phyloP scores from a whole-genome alignment of 371 early-diverging fungal species.

The Mucor circinelloides region DNA sequence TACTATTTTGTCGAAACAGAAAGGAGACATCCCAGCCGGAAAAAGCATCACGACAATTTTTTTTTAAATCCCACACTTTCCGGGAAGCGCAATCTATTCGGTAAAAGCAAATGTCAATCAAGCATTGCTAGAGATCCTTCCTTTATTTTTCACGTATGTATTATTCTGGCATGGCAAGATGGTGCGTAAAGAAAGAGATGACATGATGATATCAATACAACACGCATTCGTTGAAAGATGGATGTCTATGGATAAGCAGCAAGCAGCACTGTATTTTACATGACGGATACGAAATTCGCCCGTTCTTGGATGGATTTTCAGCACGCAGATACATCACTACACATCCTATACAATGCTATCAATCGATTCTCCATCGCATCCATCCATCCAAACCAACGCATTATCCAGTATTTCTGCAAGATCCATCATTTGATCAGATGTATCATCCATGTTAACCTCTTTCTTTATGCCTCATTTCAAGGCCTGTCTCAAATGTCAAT shows the following conservation, averaged over 20 bases:
- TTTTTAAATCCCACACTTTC: not conserved
- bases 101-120: constrained; percentile 18
- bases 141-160: constrained; percentile 35
- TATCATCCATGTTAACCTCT: not conserved
- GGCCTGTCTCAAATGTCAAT: too few species aligned
- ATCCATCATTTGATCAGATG: not conserved
- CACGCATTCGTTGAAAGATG: not conserved
- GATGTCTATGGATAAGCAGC: not conserved
- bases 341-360: not conserved
- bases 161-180: not conserved
- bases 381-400: not conserved
- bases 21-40: not conserved
- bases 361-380: not conserved
- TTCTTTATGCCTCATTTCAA: not conserved
- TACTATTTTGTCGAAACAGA: not conserved
- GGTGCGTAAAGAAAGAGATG: not conserved
- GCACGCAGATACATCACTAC: too few species aligned
- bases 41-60: not conserved
- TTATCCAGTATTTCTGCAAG: not conserved
- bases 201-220: not conserved
- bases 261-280: not conserved
- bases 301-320: not conserved
- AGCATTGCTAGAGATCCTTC: constrained; percentile 23
- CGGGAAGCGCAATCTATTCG: constrained; percentile 3
- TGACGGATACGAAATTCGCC: not conserved